Conservation (phyloP, 179 eudicot species). For the Spergularia azorica region DNA sequence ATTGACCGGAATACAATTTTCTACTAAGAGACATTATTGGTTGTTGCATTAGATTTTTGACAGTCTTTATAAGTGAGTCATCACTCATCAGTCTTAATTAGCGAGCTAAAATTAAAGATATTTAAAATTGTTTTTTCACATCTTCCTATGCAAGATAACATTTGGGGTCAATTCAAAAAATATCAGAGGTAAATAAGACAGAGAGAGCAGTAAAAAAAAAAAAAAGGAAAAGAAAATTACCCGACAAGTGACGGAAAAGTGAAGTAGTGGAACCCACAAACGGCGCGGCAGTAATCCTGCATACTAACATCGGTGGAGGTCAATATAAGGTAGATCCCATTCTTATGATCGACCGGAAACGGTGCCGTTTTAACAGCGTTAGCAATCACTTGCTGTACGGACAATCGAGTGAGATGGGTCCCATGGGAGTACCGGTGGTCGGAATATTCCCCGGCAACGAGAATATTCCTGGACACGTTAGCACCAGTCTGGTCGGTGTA, state of each 20-base stretch:
- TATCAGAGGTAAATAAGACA: no score
- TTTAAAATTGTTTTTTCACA: no score
- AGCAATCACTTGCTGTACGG: conserved; percentile 75
- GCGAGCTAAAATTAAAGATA: no score
- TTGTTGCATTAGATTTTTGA: no score
- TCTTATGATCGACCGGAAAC: conserved; percentile 68
- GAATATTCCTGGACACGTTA: conserved; percentile 58
- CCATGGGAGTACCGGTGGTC: conserved; percentile 68
- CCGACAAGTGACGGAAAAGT: conserved; percentile 86
- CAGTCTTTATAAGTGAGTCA: no score
- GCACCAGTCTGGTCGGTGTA: conserved; percentile 93
- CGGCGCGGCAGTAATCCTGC: conserved; percentile 91
- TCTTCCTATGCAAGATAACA: no score
- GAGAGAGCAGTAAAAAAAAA: no score
- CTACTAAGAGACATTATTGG: no score
- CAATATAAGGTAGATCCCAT: conserved; percentile 71
- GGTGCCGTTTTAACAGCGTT: conserved; percentile 60
- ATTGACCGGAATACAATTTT: no score
- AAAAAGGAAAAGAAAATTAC: neutral
- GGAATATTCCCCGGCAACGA: conserved; percentile 70
- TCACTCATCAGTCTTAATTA: no score
- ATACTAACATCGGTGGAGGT: conserved; percentile 70
- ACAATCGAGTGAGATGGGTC: conserved; percentile 56
- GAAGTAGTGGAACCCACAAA: conserved; percentile 94
- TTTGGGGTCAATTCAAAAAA: no score